These are phyloP conservation scores for Nadsonia starkeyi-henricii DNA, from an alignment of 1,139 yeast species.

Conservation along the genomic window DNA sequence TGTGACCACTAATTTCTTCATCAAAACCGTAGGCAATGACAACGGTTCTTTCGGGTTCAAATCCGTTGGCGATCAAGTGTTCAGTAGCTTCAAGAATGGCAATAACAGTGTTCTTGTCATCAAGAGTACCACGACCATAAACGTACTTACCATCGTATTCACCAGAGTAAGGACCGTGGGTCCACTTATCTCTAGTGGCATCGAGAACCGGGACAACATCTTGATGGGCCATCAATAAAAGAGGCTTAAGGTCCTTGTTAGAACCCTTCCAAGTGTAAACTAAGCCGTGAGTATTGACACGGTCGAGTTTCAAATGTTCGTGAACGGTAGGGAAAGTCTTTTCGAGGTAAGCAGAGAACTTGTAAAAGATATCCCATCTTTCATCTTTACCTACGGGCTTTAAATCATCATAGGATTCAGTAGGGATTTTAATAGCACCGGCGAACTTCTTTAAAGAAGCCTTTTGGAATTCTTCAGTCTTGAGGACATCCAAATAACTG, in stretches of 20 bases:
- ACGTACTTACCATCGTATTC: slow-evolving; percentile 43
- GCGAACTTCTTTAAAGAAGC: slow-evolving; percentile 31
- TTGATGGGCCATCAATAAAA: slow-evolving; percentile 62
- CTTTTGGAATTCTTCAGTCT: slow-evolving; percentile 1
- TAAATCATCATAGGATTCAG: slow-evolving; percentile 44
- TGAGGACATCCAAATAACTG: not conserved
- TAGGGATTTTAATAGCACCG: slow-evolving; percentile 47
- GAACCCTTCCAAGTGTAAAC: slow-evolving; percentile 56
- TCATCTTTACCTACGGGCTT: slow-evolving; percentile 28
- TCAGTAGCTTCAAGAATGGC: slow-evolving; percentile 49
- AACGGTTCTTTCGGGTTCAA: slow-evolving; percentile 40
- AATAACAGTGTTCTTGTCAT: slow-evolving; percentile 46
- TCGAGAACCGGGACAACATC: slow-evolving; percentile 73
- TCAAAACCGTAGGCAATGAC: slow-evolving; percentile 56
- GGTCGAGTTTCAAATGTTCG: slow-evolving; percentile 34
- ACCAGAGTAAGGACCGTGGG: slow-evolving; percentile 56
- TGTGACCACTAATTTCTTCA: slow-evolving; percentile 52
- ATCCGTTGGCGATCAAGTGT: slow-evolving; percentile 32
- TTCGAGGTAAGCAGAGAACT: slow-evolving; percentile 43
- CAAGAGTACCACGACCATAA: slow-evolving; percentile 56
- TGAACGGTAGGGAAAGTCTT: slow-evolving; percentile 48
- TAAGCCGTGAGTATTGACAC: slow-evolving; percentile 53
- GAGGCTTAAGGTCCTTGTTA: slow-evolving; percentile 40
- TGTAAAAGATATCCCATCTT: slow-evolving; percentile 30
- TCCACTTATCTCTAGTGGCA: slow-evolving; percentile 47